Conservation (phyloP, 345 rosid genomes). For the Trapa incisa region DNA sequence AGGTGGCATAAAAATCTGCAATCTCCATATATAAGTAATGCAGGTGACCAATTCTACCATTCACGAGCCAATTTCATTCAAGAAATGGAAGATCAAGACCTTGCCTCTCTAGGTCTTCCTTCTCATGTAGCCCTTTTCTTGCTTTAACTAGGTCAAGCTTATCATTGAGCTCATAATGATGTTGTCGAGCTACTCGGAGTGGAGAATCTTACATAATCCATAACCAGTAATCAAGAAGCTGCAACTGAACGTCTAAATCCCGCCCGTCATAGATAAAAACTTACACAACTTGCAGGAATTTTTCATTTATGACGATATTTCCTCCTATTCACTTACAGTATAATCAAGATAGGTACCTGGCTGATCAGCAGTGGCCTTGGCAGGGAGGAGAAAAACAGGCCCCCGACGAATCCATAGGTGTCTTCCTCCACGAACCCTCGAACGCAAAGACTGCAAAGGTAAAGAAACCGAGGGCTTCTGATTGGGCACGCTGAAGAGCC, state of each 20-base stretch:
- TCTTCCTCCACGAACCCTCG: slow-evolving; percentile 25
- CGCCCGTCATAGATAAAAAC: too few relatives aligned
- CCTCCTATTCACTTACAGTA: not conserved
- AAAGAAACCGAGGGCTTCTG: slow-evolving; percentile 29
- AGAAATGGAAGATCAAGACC: too few relatives aligned
- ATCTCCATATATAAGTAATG: too few relatives aligned
- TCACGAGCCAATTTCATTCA: too few relatives aligned
- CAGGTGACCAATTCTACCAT: too few relatives aligned
- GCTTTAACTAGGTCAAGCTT: too few relatives aligned
- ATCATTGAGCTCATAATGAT: not conserved
- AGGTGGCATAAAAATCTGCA: too few relatives aligned
- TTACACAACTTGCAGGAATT: too few relatives aligned
- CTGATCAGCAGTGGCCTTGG: slow-evolving; percentile 73
- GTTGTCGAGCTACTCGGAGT: not conserved
- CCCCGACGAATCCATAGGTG: slow-evolving; percentile 26
- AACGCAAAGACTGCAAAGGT: slow-evolving; percentile 1
- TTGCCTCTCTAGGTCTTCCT: too few relatives aligned
- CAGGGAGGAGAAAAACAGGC: slow-evolving; percentile 31
- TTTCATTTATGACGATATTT: too few relatives aligned
- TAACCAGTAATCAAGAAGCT: not conserved
- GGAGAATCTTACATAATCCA: not conserved
- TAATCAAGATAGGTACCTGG: slow-evolving; percentile 26
- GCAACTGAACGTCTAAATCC: too few relatives aligned
- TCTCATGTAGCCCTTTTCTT: too few relatives aligned
- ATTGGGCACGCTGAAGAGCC: slow-evolving; percentile 32